Evolutionary conservation across 208 protist genomes (phyloP).

Genomic region (Polymyxa betae): DNA sequence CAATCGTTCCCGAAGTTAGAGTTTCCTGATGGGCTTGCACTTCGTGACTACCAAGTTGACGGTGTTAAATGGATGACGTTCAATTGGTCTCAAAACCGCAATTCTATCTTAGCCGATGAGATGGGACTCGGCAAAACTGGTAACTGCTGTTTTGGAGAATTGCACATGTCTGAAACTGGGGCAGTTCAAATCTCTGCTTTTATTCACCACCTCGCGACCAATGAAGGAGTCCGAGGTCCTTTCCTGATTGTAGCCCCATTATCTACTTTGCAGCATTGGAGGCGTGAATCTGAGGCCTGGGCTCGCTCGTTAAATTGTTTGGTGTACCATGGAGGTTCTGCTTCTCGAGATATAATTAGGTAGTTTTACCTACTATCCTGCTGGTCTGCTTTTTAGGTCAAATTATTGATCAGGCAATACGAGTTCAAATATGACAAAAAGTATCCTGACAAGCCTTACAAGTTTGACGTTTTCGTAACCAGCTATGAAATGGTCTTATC

Average conservation of each 20-base stretch:
- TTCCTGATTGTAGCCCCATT: constrained; percentile 70
- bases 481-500: constrained; percentile 64
- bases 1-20: neutral
- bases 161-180: neutral
- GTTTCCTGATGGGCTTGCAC: constrained; percentile 53
- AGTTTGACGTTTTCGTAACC: constrained; percentile 51
- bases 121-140: constrained; percentile 69
- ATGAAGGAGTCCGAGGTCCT: constrained; percentile 63
- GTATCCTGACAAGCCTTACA: constrained; percentile 31
- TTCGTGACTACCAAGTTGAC: constrained; percentile 67
- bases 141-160: neutral
- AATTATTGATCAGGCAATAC: neutral
- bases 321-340: constrained; percentile 9
- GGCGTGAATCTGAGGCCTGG: constrained; percentile 62
- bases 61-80: constrained; percentile 68
- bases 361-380: neutral
- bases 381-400: neutral
- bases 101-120: constrained; percentile 70
- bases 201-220: constrained; percentile 27
- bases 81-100: constrained; percentile 62
- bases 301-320: constrained; percentile 53
- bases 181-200: constrained; percentile 59
- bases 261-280: constrained; percentile 69
- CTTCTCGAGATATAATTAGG: constrained; percentile 11
- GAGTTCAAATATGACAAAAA: constrained; percentile 54